A percentile compares a stretch with the other conserved stretches of the same genome.
These are phyloP conservation scores for Linum tenue DNA, from an alignment of 345 rosid genomes.

Conservation along the genomic window DNA sequence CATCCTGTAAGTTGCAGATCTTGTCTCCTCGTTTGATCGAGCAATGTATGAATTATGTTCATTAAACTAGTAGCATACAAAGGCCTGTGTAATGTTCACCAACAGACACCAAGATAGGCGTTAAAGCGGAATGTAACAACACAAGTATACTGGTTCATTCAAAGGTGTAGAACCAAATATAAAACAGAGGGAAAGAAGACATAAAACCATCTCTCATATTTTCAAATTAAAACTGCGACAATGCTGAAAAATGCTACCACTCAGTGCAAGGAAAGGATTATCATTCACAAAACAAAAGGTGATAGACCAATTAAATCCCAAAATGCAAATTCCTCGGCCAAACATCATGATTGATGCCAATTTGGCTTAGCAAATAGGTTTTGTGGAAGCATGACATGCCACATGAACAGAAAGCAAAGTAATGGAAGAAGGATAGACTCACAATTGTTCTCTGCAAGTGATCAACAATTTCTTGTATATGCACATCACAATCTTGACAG, in stretches of 20 bases:
- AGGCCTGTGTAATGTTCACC: slow-evolving; percentile 43
- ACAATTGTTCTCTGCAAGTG: slow-evolving; percentile 93
- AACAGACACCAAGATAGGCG: not conserved
- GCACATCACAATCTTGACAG: slow-evolving; percentile 72
- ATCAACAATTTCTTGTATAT: slow-evolving; percentile 75
- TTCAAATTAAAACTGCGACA: not conserved
- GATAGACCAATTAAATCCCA: not conserved
- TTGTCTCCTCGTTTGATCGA: slow-evolving; percentile 73
- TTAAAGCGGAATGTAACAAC: not conserved
- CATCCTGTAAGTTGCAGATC: slow-evolving; percentile 81
- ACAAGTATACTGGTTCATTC: not conserved
- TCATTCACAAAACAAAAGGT: not conserved
- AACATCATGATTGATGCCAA: not conserved
- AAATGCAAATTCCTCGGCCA: not conserved
- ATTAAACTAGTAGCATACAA: slow-evolving; percentile 78
- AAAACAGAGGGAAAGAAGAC: not conserved
- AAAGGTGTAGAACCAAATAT: slow-evolving; percentile 9
- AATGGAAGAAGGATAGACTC: slow-evolving; percentile 28
- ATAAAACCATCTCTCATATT: no score
- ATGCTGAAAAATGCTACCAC: not conserved
- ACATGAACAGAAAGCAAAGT: not conserved
- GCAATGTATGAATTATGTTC: slow-evolving; percentile 59
- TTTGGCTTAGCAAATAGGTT: not conserved
- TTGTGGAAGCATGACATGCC: not conserved
- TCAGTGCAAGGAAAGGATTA: not conserved